These are phyloP conservation scores for Botrytis byssoidea DNA, from an alignment of 2,329 filamentous ascomycete genomes.

Conservation along the genomic window DNA sequence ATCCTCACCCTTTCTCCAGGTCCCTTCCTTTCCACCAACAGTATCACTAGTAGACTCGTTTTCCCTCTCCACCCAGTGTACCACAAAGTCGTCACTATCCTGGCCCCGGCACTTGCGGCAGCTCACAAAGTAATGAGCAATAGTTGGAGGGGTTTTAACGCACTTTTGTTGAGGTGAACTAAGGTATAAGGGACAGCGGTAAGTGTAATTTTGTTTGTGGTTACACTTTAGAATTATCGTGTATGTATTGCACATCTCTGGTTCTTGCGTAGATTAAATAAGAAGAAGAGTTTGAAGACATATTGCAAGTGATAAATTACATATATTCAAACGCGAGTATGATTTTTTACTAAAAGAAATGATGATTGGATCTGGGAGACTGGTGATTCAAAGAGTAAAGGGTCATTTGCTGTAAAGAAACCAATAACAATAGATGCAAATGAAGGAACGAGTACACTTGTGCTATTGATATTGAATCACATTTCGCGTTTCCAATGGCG, in stretches of 20 bases:
- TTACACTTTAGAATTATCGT: conserved; percentile 8
- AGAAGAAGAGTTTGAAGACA: not conserved
- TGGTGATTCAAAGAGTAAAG: conserved; percentile 6
- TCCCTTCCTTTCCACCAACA: not conserved
- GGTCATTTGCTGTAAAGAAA: conserved; percentile 5
- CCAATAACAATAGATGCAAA: not conserved
- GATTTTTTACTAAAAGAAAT: conserved; percentile 8
- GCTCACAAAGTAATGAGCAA: not conserved
- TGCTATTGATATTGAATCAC: not conserved
- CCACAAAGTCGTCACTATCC: not conserved
- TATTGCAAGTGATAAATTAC: not conserved
- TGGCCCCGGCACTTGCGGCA: conserved; percentile 11
- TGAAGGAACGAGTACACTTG: not conserved
- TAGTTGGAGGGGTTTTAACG: not conserved
- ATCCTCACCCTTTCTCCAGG: not conserved
- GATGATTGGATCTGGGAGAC: not conserved
- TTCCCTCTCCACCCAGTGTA: not conserved
- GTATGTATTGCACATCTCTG: conserved; percentile 12
- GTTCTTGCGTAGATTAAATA: not conserved
- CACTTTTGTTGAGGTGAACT: not conserved
- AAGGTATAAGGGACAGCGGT: not conserved
- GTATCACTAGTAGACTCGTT: not conserved
- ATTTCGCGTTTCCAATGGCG: not conserved
- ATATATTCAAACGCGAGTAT: not conserved
- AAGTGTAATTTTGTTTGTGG: conserved; percentile 8